Conservation (phyloP, 1,139 yeast species). For the Kodamaea sp. region DNA sequence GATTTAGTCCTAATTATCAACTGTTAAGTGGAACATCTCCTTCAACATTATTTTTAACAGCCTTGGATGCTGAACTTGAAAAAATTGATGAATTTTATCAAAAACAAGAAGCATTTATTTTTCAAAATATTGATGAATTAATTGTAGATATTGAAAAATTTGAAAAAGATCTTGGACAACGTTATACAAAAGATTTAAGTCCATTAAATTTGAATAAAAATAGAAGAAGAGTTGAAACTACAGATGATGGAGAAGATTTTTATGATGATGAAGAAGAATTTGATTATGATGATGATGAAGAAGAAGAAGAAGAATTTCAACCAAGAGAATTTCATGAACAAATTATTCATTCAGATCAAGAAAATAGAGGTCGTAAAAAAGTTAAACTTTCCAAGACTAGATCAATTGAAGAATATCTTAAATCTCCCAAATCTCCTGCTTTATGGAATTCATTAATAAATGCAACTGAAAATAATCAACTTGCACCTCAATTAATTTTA, state of each 20-base stretch:
- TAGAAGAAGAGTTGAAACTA: constrained; percentile 3
- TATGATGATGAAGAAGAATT: constrained; percentile 5
- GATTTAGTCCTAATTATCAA: constrained; percentile 14
- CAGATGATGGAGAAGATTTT: constrained; percentile 18
- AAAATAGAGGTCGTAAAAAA: constrained; percentile 6
- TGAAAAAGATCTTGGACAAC: constrained; percentile 29
- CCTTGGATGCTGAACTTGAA: constrained; percentile 51
- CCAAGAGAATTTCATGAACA: neutral
- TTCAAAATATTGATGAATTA: constrained; percentile 47
- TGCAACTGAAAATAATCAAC: constrained; percentile 14
- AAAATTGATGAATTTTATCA: constrained; percentile 61
- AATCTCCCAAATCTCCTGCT: constrained; percentile 36
- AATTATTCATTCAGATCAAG: constrained; percentile 3
- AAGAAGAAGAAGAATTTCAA: constrained; percentile 9
- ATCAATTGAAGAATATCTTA: constrained; percentile 38
- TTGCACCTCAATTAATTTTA: constrained; percentile 41
- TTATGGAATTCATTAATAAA: constrained; percentile 32
- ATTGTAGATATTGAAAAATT: constrained; percentile 48
- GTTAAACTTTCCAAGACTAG: constrained; percentile 22
- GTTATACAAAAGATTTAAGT: constrained; percentile 4
- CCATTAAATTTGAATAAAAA: constrained; percentile 5
- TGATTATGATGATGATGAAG: constrained; percentile 12
- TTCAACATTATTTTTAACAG: constrained; percentile 44
- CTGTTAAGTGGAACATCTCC: constrained; percentile 24
- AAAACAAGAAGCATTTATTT: constrained; percentile 48